Percentiles rank a stretch among this genome's conserved stretches.
These are phyloP conservation scores for Lipomyces mesembrius DNA, from an alignment of 805 yeast genomes.

Conservation along the genomic window DNA sequence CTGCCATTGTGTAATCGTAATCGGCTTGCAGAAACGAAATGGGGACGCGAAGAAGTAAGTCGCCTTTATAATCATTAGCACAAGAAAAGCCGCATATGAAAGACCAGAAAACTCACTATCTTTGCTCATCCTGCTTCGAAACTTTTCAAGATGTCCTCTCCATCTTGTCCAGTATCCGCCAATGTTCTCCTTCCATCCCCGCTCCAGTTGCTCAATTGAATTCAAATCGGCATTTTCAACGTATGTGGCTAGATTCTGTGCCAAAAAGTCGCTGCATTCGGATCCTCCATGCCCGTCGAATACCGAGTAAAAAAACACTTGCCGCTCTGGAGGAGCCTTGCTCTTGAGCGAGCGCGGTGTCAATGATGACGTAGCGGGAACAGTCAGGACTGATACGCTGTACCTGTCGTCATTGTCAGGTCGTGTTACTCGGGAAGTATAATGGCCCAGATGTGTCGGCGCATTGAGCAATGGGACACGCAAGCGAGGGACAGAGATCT, in stretches of 20 bases:
- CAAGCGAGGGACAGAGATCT: constrained; percentile 16
- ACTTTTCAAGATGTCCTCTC: constrained; percentile 54
- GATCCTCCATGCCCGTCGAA: constrained; percentile 97
- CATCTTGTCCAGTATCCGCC: constrained; percentile 89
- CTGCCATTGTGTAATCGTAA: constrained; percentile 51
- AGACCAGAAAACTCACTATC: constrained; percentile 22
- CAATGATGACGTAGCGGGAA: constrained; percentile 48
- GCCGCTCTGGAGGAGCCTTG: constrained; percentile 32
- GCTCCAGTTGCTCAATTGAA: constrained; percentile 51
- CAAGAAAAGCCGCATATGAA: not conserved
- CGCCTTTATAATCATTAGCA: constrained; percentile 49
- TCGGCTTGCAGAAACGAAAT: constrained; percentile 70
- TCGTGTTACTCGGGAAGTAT: constrained; percentile 74
- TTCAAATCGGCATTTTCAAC: constrained; percentile 54
- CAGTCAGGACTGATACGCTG: constrained; percentile 63
- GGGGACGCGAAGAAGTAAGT: constrained; percentile 63
- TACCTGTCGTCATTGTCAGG: constrained; percentile 80
- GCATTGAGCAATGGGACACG: constrained; percentile 64
- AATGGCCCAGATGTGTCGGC: constrained; percentile 81
- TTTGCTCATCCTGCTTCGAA: constrained; percentile 42
- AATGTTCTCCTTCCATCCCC: constrained; percentile 60
- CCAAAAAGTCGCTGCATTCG: constrained; percentile 68
- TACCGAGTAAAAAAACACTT: constrained; percentile 70
- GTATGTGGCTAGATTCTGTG: constrained; percentile 56
- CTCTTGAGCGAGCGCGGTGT: constrained; percentile 37